Evolutionary conservation across 2,329 filamentous ascomycete genomes (phyloP).

Genomic region (Beauveria australis): DNA sequence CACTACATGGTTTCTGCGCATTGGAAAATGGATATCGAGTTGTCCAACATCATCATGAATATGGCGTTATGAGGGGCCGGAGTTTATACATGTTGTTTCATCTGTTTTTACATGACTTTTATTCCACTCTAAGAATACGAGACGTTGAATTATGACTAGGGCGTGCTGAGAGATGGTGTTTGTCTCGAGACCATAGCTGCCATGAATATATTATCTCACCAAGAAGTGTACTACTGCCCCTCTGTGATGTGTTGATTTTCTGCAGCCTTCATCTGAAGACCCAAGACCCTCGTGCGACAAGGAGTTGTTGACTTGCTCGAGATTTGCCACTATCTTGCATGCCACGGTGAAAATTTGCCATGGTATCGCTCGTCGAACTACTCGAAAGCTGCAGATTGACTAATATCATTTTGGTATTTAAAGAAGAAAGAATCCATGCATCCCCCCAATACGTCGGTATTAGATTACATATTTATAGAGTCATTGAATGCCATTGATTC

Average conservation of each 20-base stretch:
- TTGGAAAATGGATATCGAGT: slow-evolving; percentile 2
- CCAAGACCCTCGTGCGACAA: no score
- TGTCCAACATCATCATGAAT: slow-evolving; percentile 8
- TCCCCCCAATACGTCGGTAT: neutral
- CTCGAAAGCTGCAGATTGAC: no score
- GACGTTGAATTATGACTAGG: neutral
- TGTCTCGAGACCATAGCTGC: neutral
- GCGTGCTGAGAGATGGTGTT: neutral
- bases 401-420: no score
- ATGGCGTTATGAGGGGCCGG: slow-evolving; percentile 5
- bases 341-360: no score
- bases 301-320: no score
- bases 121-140: neutral
- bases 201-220: slow-evolving; percentile 2
- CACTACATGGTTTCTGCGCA: neutral
- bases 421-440: neutral
- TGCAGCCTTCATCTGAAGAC: no score
- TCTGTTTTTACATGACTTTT: neutral
- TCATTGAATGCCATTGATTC: neutral
- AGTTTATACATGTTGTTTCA: slow-evolving; percentile 1
- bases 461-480: neutral
- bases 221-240: neutral
- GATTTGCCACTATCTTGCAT: no score
- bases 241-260: no score
- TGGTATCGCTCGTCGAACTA: no score